Conservation (phyloP, 495 filamentous ascomycete species). For the Rostrohypoxylon terebratum region DNA sequence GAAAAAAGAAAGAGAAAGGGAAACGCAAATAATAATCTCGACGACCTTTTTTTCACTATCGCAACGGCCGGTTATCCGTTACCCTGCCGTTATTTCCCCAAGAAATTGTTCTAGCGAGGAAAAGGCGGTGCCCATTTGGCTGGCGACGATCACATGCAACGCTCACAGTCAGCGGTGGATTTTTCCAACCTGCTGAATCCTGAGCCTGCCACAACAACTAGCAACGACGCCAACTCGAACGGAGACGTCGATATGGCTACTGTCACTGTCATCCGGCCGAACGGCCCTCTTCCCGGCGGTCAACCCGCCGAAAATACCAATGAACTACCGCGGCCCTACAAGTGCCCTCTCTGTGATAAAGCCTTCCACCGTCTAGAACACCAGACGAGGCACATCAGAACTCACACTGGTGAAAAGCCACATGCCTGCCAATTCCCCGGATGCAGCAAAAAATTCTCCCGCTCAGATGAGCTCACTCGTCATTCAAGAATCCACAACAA, state of each 20-base stretch:
- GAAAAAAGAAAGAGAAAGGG: conserved; percentile 2
- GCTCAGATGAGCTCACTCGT: conserved; percentile 95
- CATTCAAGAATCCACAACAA: conserved; percentile 99
- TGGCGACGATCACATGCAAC: conserved; percentile 75
- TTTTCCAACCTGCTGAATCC: conserved; percentile 84
- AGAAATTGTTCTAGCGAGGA: conserved; percentile 36
- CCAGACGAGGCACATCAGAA: conserved; percentile 96
- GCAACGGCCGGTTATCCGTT: conserved; percentile 8
- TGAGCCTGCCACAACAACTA: conserved; percentile 55
- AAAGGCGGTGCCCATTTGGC: conserved; percentile 49
- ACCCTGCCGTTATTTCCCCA: conserved; percentile 3
- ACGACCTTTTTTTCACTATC: conserved; percentile 11
- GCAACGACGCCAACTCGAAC: conserved; percentile 45
- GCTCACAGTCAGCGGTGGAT: conserved; percentile 76
- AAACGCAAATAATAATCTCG: conserved; percentile 1
- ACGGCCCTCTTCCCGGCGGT: conserved; percentile 71
- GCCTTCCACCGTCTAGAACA: conserved; percentile 99
- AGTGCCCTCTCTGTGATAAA: conserved; percentile 98
- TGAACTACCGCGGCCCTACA: conserved; percentile 95
- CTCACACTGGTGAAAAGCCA: conserved; percentile 98
- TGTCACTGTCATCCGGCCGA: conserved; percentile 75
- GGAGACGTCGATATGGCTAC: conserved; percentile 72
- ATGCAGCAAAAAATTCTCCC: conserved; percentile 97
- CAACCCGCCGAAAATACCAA: conserved; percentile 62
- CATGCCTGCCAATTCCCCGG: conserved; percentile 94